phyloP scores from a whole-genome alignment of 1,139 yeast genomes.

The Saccharomycopsis hybrid region DNA sequence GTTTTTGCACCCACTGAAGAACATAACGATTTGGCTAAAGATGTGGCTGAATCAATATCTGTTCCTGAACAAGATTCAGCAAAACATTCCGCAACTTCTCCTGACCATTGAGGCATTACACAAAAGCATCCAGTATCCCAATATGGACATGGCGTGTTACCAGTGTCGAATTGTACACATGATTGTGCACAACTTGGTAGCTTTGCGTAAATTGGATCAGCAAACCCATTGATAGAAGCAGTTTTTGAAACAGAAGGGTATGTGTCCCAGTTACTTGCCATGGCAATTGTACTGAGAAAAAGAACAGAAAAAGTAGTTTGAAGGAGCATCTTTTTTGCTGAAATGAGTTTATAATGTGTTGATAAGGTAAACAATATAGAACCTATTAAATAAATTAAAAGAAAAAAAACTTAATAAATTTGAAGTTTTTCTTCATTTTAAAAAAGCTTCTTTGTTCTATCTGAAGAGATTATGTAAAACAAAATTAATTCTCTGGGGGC shows the following conservation, averaged over 20 bases:
- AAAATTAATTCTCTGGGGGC: no score
- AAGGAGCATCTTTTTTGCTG: no score
- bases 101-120: constrained; percentile 45
- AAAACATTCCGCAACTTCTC: constrained; percentile 40
- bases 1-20: constrained; percentile 39
- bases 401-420: no score
- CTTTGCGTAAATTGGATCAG: constrained; percentile 39
- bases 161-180: constrained; percentile 30
- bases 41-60: constrained; percentile 36
- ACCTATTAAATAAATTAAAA: no score
- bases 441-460: no score
- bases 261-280: constrained; percentile 33
- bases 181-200: constrained; percentile 41
- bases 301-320: no score
- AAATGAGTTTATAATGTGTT: no score
- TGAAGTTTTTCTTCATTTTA: no score
- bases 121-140: constrained; percentile 52
- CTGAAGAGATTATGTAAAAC: no score
- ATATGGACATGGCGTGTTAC: constrained; percentile 35
- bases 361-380: no score
- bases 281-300: background rate
- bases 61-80: constrained; percentile 37
- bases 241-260: constrained; percentile 45
- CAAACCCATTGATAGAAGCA: constrained; percentile 46
- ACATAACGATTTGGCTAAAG: constrained; percentile 39